Percentiles rank a stretch among this genome's conserved stretches.
Evolutionary conservation across 2,329 filamentous ascomycete species (phyloP).

Genomic region (Chalara sp.): DNA sequence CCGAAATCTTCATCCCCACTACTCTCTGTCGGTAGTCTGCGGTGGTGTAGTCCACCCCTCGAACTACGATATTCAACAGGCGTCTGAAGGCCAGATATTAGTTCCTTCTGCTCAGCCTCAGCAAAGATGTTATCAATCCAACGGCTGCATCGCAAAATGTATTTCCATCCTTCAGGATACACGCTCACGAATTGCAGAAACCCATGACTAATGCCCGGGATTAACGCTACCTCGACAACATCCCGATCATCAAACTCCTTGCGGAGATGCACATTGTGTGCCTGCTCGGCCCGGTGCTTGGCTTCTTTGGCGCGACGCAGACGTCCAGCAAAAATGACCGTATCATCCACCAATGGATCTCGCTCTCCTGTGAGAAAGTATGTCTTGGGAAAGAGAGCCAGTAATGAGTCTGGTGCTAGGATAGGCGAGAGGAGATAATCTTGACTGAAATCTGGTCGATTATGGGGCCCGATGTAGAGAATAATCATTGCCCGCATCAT

Average conservation of each 20-base stretch:
- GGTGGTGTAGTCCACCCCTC: neutral
- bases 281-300: constrained; percentile 39
- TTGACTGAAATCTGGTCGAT: constrained; percentile 84
- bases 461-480: constrained; percentile 88
- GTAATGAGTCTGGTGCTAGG: constrained; percentile 75
- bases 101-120: constrained; percentile 33
- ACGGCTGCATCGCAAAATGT: constrained; percentile 68
- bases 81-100: constrained; percentile 18
- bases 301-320: constrained; percentile 72
- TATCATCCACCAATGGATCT: constrained; percentile 93
- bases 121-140: constrained; percentile 82
- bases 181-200: constrained; percentile 87
- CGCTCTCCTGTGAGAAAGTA: constrained; percentile 93
- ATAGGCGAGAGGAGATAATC: constrained; percentile 90
- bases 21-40: constrained; percentile 16
- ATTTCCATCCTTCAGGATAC: constrained; percentile 85
- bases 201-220: constrained; percentile 87
- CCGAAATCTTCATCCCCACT: constrained; percentile 70
- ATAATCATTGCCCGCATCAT: constrained; percentile 99
- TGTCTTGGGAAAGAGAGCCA: constrained; percentile 85
- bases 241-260: constrained; percentile 65
- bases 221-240: constrained; percentile 72
- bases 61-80: constrained; percentile 9
- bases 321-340: constrained; percentile 87
- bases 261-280: constrained; percentile 45